Conservation (phyloP, 2,329 filamentous ascomycete genomes). For the Neurospora sp. region DNA sequence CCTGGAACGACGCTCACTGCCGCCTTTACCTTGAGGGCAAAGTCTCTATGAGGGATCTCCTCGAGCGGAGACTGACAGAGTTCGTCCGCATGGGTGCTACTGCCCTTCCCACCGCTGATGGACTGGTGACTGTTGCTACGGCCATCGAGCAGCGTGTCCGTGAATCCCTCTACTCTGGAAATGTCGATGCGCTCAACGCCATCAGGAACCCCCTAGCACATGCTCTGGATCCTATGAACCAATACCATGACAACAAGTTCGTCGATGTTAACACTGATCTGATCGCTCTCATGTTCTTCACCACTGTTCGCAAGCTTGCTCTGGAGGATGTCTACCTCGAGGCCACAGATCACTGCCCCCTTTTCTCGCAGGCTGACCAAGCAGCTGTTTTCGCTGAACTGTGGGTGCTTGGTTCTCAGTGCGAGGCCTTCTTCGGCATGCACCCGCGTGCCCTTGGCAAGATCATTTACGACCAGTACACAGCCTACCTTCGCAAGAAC, state of each 20-base stretch:
- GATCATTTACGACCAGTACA: constrained; percentile 25
- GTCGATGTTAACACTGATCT: constrained; percentile 42
- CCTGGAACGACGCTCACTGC: constrained; percentile 21
- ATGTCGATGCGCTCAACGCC: constrained; percentile 23
- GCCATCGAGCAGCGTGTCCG: constrained; percentile 19
- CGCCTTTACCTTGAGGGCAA: constrained; percentile 18
- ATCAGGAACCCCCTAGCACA: constrained; percentile 28
- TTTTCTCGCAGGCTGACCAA: constrained; percentile 52
- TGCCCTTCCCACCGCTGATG: background rate
- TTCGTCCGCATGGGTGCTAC: constrained; percentile 19
- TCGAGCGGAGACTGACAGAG: constrained; percentile 18
- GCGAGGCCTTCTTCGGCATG: constrained; percentile 52
- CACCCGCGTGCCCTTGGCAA: constrained; percentile 37
- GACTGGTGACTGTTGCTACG: constrained; percentile 7
- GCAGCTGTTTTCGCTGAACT: constrained; percentile 54
- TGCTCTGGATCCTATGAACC: constrained; percentile 20
- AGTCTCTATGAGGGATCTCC: constrained; percentile 19
- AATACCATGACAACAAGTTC: constrained; percentile 14
- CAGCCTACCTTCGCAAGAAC: constrained; percentile 18
- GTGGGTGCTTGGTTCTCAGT: constrained; percentile 52
- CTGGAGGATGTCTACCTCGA: constrained; percentile 55
- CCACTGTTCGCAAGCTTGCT: constrained; percentile 42
- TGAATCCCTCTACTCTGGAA: constrained; percentile 21
- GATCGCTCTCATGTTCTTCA: constrained; percentile 47
- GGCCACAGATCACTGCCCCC: constrained; percentile 50